Percentiles rank a stretch among this genome's conserved stretches.
These are phyloP conservation scores for Pezicula carpinea DNA, from an alignment of 2,329 filamentous ascomycete genomes.

Conservation along the genomic window DNA sequence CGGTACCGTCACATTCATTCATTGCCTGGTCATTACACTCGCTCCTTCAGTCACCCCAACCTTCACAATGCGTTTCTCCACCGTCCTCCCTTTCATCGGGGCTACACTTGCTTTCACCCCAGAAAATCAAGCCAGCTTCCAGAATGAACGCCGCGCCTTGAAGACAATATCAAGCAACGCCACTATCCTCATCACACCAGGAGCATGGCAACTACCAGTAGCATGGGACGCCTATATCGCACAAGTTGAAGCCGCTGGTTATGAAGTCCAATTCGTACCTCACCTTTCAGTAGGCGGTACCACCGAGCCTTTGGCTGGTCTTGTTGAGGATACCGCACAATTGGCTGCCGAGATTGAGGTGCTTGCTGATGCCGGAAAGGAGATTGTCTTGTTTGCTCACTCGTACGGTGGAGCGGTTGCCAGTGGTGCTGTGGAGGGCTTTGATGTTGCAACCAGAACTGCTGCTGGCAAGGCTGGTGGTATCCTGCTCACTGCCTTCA, in stretches of 20 bases:
- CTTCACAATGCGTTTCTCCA: slow-evolving; percentile 1
- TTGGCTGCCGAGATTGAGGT: not conserved
- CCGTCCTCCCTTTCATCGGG: not conserved
- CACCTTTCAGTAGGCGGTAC: not conserved
- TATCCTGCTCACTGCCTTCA: not conserved
- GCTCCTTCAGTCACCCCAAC: not conserved
- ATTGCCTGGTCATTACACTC: too few species aligned
- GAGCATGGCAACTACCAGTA: not conserved
- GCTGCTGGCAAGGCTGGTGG: not conserved
- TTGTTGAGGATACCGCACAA: not conserved
- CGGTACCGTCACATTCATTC: too few species aligned
- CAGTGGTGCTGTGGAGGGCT: not conserved
- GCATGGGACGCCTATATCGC: not conserved
- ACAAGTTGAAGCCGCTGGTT: not conserved
- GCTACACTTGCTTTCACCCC: not conserved
- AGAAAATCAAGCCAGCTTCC: too few species aligned
- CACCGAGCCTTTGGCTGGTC: not conserved
- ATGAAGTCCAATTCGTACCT: not conserved
- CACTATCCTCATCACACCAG: not conserved
- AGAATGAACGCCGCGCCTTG: not conserved
- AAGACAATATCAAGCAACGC: not conserved
- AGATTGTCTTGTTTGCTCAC: not conserved
- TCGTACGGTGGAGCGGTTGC: not conserved
- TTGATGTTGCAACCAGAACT: not conserved
- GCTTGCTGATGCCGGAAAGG: not conserved